Percentiles rank a stretch among this genome's conserved stretches.
These are phyloP conservation scores for Anthoceros angustus DNA, from an alignment of 225 moss, liverwort and hornwort genomes.

Conservation along the genomic window DNA sequence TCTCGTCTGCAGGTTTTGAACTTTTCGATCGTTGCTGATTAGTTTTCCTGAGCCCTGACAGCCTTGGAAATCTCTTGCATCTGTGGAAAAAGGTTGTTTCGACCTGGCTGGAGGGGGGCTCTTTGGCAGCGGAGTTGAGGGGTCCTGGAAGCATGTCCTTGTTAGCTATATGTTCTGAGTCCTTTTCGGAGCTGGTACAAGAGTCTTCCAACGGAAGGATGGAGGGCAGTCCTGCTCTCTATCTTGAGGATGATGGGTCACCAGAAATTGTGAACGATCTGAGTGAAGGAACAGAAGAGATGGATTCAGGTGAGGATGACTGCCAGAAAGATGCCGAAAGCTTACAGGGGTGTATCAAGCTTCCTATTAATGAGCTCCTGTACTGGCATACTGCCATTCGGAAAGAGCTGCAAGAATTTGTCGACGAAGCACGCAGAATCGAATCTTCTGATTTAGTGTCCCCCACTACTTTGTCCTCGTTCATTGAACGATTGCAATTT, in stretches of 20 bases:
- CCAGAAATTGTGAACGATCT: slow-evolving; percentile 15
- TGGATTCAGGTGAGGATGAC: slow-evolving; percentile 24
- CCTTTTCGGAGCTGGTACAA: not conserved
- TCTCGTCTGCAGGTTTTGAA: not conserved
- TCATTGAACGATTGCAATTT: slow-evolving; percentile 78
- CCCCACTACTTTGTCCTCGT: slow-evolving; percentile 51
- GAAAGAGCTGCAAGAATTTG: slow-evolving; percentile 69
- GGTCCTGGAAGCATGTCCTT: not conserved
- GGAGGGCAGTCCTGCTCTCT: not conserved
- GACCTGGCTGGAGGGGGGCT: slow-evolving; percentile 81
- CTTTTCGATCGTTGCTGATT: too few species aligned
- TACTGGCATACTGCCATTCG: slow-evolving; percentile 93
- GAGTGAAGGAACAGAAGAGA: slow-evolving; percentile 21
- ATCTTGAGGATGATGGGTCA: not conserved
- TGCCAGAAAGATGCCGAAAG: slow-evolving; percentile 26
- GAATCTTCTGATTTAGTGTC: slow-evolving; percentile 37
- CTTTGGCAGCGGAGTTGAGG: slow-evolving; percentile 21
- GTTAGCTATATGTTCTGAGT: not conserved
- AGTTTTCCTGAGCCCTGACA: not conserved
- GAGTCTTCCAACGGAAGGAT: not conserved
- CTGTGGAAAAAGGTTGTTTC: slow-evolving; percentile 46
- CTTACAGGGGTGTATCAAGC: slow-evolving; percentile 25
- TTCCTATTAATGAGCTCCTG: slow-evolving; percentile 75
- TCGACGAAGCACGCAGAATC: slow-evolving; percentile 58
- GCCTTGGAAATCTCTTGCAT: slow-evolving; percentile 6